A percentile compares a stretch with the other conserved stretches of the same genome.
phyloP scores from a whole-genome alignment of 495 filamentous ascomycete species.

The Bryoglossum gracile region DNA sequence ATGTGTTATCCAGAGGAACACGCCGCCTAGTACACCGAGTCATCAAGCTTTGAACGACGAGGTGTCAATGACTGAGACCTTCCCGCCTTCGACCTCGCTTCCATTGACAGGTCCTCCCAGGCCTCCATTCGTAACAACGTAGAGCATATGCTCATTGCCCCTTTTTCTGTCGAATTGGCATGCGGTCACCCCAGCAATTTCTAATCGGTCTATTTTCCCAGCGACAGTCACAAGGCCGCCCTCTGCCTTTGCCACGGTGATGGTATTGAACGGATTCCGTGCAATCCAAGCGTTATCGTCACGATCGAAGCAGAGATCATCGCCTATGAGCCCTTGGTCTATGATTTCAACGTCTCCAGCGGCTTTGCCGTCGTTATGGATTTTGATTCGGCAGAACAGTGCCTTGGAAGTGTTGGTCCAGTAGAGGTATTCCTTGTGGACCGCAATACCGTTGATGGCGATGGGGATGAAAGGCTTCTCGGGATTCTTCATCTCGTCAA shows the following conservation, averaged over 20 bases:
- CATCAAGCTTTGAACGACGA: neutral
- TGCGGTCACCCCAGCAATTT: constrained; percentile 25
- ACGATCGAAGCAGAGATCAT: constrained; percentile 28
- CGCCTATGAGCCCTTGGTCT: constrained; percentile 9
- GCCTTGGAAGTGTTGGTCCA: constrained; percentile 29
- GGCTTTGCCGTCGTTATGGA: constrained; percentile 23
- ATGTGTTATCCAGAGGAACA: no score
- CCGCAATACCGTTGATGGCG: constrained; percentile 31
- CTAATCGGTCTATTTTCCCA: constrained; percentile 21
- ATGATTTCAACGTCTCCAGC: constrained; percentile 6
- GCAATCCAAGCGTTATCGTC: constrained; percentile 25
- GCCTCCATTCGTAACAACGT: constrained; percentile 23
- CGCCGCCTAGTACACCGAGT: no score
- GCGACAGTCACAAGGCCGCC: constrained; percentile 17
- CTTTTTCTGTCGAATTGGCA: constrained; percentile 22
- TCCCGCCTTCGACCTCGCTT: constrained; percentile 25
- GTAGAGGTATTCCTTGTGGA: constrained; percentile 29
- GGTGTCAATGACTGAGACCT: constrained; percentile 29
- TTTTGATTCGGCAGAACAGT: constrained; percentile 27
- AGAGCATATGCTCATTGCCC: constrained; percentile 23
- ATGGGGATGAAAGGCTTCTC: constrained; percentile 9
- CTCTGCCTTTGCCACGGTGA: constrained; percentile 18
- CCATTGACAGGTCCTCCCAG: constrained; percentile 28
- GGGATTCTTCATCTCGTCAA: constrained; percentile 13
- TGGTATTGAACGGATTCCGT: constrained; percentile 21